These are phyloP conservation scores for Psidium friedrichsthalianum DNA, from an alignment of 345 rosid species.

Conservation along the genomic window DNA sequence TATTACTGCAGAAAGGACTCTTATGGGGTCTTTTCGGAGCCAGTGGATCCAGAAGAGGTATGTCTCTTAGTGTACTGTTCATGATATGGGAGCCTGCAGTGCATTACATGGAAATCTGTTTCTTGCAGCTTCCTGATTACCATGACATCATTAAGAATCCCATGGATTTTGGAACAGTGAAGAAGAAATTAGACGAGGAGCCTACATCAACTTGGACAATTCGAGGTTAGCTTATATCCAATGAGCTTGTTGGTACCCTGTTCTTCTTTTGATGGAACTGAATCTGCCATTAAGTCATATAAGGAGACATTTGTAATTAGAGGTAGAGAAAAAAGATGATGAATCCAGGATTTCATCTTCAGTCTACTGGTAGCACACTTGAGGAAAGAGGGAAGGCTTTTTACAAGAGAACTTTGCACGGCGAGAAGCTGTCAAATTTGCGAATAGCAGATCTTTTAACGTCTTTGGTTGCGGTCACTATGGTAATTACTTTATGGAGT, in stretches of 20 bases:
- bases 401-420: not conserved
- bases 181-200: slow-evolving; percentile 58
- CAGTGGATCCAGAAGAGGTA: slow-evolving; percentile 46
- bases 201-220: slow-evolving; percentile 64
- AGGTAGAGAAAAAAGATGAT: not conserved
- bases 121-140: slow-evolving; percentile 90
- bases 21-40: slow-evolving; percentile 88
- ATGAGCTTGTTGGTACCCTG: not conserved
- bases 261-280: not conserved
- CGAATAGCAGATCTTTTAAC: not conserved
- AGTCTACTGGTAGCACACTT: not conserved
- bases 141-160: slow-evolving; percentile 72
- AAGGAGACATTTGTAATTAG: not conserved
- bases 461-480: not conserved
- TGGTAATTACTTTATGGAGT: not conserved
- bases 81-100: not conserved
- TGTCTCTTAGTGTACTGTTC: not conserved
- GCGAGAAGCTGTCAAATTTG: not conserved
- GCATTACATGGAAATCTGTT: not conserved
- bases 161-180: slow-evolving; percentile 79
- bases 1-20: slow-evolving; percentile 73
- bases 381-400: not conserved
- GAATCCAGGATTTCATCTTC: not conserved
- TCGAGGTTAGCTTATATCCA: slow-evolving; percentile 47
- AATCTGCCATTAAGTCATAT: not conserved